phyloP scores from a whole-genome alignment of 2,329 filamentous ascomycete species.

The Pseudogymnoascus sp. region DNA sequence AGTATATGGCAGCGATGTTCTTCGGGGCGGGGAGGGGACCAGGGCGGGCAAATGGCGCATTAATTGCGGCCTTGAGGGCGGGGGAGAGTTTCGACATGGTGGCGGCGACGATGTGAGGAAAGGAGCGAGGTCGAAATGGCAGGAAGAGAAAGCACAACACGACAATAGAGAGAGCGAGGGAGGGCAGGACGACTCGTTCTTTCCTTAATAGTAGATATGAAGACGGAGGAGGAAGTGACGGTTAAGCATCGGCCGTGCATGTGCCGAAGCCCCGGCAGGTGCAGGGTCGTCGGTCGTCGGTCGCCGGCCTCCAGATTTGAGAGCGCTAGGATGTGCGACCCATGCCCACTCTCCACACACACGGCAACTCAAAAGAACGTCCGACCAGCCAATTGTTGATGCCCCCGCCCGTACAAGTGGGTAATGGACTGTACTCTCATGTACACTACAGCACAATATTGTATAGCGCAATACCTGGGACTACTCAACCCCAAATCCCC shows the following conservation, averaged over 20 bases:
- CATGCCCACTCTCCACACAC: background rate
- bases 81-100: conserved; percentile 65
- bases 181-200: background rate
- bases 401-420: background rate
- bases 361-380: background rate
- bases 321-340: background rate
- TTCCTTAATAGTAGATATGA: background rate
- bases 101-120: background rate
- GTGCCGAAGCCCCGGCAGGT: background rate
- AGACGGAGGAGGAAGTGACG: background rate
- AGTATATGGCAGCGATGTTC: conserved; percentile 55
- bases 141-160: background rate
- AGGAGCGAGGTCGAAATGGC: background rate
- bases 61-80: conserved; percentile 64
- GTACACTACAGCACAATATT: background rate
- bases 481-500: background rate
- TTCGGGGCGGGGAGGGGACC: conserved; percentile 55
- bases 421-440: background rate
- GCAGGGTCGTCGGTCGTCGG: background rate
- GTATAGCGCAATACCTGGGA: background rate
- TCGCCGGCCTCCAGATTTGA: background rate
- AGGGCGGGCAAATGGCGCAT: conserved; percentile 57
- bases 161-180: background rate
- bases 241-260: background rate
- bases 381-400: background rate